Conservation (phyloP, 108 stramenopile genomes). For the Discostella stelligeroides region DNA sequence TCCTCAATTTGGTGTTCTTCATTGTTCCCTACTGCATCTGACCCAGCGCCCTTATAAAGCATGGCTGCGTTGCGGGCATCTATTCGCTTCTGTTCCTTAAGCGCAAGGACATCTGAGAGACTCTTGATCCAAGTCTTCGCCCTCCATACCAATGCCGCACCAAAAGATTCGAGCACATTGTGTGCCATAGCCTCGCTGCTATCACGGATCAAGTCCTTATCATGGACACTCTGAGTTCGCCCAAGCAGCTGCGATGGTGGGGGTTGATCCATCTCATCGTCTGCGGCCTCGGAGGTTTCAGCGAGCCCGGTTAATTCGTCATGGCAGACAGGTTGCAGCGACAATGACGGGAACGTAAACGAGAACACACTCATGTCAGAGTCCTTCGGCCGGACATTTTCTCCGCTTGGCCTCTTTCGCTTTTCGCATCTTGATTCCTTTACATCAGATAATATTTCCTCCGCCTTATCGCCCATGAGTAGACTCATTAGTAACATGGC, state of each 20-base stretch:
- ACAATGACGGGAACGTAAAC: slow-evolving; percentile 67
- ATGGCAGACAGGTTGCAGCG: slow-evolving; percentile 37
- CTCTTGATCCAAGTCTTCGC: slow-evolving; percentile 73
- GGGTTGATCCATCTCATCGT: slow-evolving; percentile 4
- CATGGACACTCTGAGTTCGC: slow-evolving; percentile 63
- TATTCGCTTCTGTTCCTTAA: slow-evolving; percentile 55
- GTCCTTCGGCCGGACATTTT: slow-evolving; percentile 11
- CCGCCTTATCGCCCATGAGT: slow-evolving; percentile 49
- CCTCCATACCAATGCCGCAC: slow-evolving; percentile 79
- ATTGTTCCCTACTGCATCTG: slow-evolving; percentile 1
- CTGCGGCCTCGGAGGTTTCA: background rate
- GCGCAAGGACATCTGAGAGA: slow-evolving; percentile 54
- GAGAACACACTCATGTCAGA: slow-evolving; percentile 31
- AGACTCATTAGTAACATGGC: slow-evolving; percentile 85
- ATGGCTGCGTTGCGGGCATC: slow-evolving; percentile 23
- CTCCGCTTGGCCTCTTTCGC: slow-evolving; percentile 12
- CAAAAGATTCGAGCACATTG: slow-evolving; percentile 76
- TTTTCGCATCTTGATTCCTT: slow-evolving; percentile 21
- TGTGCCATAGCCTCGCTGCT: slow-evolving; percentile 75
- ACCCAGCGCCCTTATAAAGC: background rate
- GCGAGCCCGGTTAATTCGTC: background rate
- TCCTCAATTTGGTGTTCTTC: slow-evolving; percentile 4
- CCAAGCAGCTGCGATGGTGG: slow-evolving; percentile 61
- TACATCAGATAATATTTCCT: slow-evolving; percentile 42
- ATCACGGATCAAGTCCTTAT: slow-evolving; percentile 67